Conservation (phyloP, 345 rosid genomes). For the Tarenaya hassleriana region DNA sequence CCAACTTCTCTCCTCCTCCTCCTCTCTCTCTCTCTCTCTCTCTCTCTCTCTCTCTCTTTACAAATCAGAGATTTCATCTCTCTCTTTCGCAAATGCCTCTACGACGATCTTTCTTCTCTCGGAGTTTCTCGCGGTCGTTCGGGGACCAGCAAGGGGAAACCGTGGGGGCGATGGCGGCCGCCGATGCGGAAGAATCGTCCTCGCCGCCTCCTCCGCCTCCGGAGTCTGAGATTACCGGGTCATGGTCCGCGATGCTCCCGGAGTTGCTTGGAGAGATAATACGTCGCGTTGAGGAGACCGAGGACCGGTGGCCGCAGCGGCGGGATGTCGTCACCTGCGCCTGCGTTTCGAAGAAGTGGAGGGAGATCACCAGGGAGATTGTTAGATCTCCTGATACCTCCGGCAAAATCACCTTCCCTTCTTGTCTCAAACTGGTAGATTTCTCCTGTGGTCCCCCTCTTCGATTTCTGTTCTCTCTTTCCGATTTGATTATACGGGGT, state of each 20-base stretch:
- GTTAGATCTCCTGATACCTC: constrained; percentile 37
- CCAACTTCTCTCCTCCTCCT: constrained; percentile 8
- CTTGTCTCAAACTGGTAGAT: constrained; percentile 75
- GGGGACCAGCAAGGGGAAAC: constrained; percentile 22
- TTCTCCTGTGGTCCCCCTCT: not conserved
- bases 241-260: constrained; percentile 77
- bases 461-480: too few species aligned
- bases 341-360: constrained; percentile 84
- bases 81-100: constrained; percentile 39
- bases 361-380: constrained; percentile 56
- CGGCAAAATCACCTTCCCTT: constrained; percentile 82
- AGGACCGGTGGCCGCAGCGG: constrained; percentile 71
- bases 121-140: constrained; percentile 54
- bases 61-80: constrained; percentile 15
- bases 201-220: constrained; percentile 24
- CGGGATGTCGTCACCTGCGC: constrained; percentile 64
- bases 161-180: not conserved
- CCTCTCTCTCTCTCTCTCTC: constrained; percentile 4
- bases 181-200: constrained; percentile 18
- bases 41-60: constrained; percentile 15
- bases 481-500: too few species aligned
- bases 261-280: constrained; percentile 77
- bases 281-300: constrained; percentile 65
- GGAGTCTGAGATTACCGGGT: constrained; percentile 22
- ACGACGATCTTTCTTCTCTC: constrained; percentile 47